Evolutionary conservation across 192 early-diverging fungal genomes (phyloP).

Genomic region (Neocallimastix lanati): DNA sequence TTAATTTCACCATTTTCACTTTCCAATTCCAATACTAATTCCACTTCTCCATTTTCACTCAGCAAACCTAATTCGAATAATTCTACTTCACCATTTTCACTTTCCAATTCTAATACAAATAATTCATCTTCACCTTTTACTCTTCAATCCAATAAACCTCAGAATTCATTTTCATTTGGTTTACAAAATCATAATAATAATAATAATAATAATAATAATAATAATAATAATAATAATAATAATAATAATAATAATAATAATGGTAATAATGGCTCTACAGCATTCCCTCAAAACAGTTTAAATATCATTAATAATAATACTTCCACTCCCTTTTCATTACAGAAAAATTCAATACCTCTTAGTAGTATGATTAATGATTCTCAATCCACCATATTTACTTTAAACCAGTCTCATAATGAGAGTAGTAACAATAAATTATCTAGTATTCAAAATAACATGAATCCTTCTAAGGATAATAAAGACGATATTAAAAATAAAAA

Average conservation of each 20-base stretch:
- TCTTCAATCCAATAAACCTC: too few species aligned
- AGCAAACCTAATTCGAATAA: not conserved
- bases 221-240: too few species aligned
- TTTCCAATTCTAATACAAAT: not conserved
- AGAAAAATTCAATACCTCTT: not conserved
- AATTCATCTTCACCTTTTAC: not conserved
- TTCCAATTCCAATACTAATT: not conserved
- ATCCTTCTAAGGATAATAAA: too few species aligned
- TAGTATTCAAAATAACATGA: too few species aligned
- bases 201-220: too few species aligned
- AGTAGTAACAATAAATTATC: too few species aligned
- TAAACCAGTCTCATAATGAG: not conserved
- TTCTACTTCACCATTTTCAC: not conserved
- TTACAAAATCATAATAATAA: too few species aligned
- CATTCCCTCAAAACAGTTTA: too few species aligned
- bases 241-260: too few species aligned
- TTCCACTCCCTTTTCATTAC: not conserved
- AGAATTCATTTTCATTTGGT: too few species aligned
- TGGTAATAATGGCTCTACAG: too few species aligned
- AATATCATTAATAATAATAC: not conserved
- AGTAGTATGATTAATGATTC: not conserved
- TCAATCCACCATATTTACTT: not conserved
- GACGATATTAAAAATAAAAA: not conserved
- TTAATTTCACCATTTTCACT: not conserved
- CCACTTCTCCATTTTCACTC: not conserved